Evolutionary conservation across 208 protist species (phyloP).

Genomic region (Tetramitus jugosus): DNA sequence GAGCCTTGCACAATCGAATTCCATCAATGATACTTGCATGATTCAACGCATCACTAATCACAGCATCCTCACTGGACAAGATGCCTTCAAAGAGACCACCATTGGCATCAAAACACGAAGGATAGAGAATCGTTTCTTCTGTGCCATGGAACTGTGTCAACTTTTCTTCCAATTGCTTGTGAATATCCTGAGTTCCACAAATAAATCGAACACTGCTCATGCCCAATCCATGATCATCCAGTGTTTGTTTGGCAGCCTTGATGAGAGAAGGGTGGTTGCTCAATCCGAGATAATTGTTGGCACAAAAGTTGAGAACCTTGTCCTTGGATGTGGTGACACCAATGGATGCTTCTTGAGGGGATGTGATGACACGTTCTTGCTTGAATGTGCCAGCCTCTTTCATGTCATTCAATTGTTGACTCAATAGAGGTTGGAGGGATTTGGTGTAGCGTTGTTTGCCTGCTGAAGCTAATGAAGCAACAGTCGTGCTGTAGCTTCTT

Average conservation of each 20-base stretch:
- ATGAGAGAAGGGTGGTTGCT: conserved; percentile 51
- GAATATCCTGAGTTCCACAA: conserved; percentile 71
- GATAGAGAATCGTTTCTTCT: conserved; percentile 72
- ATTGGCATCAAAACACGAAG: conserved; percentile 78
- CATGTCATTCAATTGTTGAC: conserved; percentile 43
- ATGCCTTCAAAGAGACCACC: conserved; percentile 69
- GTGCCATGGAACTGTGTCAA: conserved; percentile 55
- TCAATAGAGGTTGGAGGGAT: too few species aligned
- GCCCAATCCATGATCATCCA: conserved; percentile 63
- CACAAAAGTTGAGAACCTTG: conserved; percentile 71
- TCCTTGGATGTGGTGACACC: conserved; percentile 31
- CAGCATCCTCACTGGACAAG: conserved; percentile 53
- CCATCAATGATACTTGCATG: conserved; percentile 80
- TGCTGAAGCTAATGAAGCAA: too few species aligned
- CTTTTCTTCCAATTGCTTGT: conserved; percentile 52
- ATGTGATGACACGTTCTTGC: conserved; percentile 59
- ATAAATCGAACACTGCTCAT: conserved; percentile 71
- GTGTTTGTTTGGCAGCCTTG: conserved; percentile 51
- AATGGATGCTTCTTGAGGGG: conserved; percentile 49
- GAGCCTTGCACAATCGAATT: conserved; percentile 66
- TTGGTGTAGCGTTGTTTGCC: too few species aligned
- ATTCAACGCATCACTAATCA: conserved; percentile 66
- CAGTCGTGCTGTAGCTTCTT: too few species aligned
- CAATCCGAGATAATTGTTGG: conserved; percentile 78
- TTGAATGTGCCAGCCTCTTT: conserved; percentile 61